Evolutionary conservation across 768 basidiomycete genomes (phyloP), one percentile per base, ranked within the genome.

Genomic region (Mycena kentingensis): DNA sequence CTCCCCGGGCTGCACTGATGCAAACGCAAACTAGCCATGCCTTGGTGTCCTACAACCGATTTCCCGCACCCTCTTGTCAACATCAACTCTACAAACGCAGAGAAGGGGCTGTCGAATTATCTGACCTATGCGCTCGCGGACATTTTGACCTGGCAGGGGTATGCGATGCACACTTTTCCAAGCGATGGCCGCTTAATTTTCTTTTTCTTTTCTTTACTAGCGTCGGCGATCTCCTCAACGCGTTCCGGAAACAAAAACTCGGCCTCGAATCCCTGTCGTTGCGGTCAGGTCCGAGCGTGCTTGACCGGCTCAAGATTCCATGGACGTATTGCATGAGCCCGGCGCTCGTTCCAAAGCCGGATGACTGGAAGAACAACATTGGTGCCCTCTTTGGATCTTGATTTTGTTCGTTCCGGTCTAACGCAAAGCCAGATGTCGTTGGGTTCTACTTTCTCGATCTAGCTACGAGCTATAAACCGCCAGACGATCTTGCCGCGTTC

Each of bases 51-150:
- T 1, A 84, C 79, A 0, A 71, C 71, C 1, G 65, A 74, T 11
- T 87, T 85, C 61, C 75, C 81, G 0, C 85, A 87, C 63, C 85
- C 85, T 3, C 71, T 87, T 16, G 85, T 85, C 51, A 81, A 79
- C 51, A 77, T 86, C 65, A 74, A 73, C 29, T 63, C 70, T 10
- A 77, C 79, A 5, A 84, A 85, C 52, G 81, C 82, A 2, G 73
- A 78, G 47, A 63, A 63, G 12, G 72, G 79, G 0, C 72, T 84
- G 25, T 81, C 79, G 13, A 85, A 85, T 62, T 81, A 80, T 58
- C 67, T 85, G 31, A 80, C 72, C 48, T 87, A 80, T 53, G 76
- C 76, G 1, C 66, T 83, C n/a, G 80, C 82, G 0, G 84, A 87
- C 36, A 66, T 83, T 38, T 61, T 87, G 49, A 80, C 79, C 46